phyloP scores from a whole-genome alignment of 2,329 filamentous ascomycete genomes.

The Aspergillus arachidicola region DNA sequence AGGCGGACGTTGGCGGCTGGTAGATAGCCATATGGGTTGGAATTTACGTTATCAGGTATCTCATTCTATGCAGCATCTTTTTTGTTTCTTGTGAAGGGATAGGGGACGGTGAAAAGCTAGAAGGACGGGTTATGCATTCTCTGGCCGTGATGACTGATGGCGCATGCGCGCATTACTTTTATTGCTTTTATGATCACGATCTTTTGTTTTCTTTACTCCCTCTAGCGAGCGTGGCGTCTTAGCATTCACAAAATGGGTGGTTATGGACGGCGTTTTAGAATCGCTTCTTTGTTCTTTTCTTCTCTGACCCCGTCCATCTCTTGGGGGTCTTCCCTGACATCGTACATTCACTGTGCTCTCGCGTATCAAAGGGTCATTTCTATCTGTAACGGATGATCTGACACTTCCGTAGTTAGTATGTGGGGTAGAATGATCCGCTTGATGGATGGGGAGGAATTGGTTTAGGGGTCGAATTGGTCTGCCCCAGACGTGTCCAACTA shows the following conservation, averaged over 20 bases:
- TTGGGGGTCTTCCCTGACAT: neutral
- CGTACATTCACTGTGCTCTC: neutral
- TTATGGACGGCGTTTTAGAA: conserved; percentile 4
- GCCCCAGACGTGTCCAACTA: neutral
- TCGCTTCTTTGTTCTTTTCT: neutral
- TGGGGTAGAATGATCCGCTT: neutral
- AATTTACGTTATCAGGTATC: neutral
- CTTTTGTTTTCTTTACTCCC: neutral
- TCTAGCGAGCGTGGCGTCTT: conserved; percentile 10
- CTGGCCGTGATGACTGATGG: neutral
- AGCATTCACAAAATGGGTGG: conserved; percentile 7
- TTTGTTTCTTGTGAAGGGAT: neutral
- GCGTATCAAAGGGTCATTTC: neutral
- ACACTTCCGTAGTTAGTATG: conserved; percentile 4
- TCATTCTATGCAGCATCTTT: neutral
- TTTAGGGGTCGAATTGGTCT: neutral
- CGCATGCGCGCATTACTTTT: conserved; percentile 6
- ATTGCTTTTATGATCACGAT: conserved; percentile 13
- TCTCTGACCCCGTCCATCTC: neutral
- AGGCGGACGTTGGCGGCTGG: neutral
- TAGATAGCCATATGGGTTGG: conserved; percentile 6
- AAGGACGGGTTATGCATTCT: neutral
- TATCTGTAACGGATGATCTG: neutral
- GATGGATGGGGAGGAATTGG: neutral
- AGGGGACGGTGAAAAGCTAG: neutral